Conservation (phyloP, 1,284 basidiomycete genomes). For the Rhizopogon hawkerae region DNA sequence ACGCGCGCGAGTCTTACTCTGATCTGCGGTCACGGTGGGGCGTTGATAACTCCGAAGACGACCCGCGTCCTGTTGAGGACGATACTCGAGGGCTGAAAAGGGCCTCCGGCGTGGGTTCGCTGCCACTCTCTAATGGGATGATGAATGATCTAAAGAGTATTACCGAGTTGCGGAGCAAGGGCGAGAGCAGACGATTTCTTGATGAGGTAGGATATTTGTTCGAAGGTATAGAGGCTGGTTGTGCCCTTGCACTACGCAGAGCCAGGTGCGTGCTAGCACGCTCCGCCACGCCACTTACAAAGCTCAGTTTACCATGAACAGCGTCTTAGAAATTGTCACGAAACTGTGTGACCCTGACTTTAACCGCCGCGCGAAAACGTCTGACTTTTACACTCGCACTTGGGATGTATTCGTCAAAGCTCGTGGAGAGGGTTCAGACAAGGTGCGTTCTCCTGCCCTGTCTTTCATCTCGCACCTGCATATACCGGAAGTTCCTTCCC, state of each 20-base stretch:
- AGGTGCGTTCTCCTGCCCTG: conserved; percentile 28
- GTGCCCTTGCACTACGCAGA: conserved; percentile 48
- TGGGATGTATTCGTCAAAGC: conserved; percentile 57
- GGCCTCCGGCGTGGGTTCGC: conserved; percentile 19
- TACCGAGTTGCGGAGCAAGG: conserved; percentile 67
- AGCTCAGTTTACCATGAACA: conserved; percentile 19
- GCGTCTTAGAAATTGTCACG: conserved; percentile 64
- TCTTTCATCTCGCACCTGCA: background rate
- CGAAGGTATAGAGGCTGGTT: conserved; percentile 56
- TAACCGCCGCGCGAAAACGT: conserved; percentile 60
- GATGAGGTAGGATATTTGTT: conserved; percentile 77
- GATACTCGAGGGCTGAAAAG: conserved; percentile 20
- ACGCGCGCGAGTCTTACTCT: conserved; percentile 61
- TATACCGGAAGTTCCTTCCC: conserved; percentile 8
- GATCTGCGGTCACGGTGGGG: conserved; percentile 64
- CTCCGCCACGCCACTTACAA: conserved; percentile 1
- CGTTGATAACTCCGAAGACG: conserved; percentile 66
- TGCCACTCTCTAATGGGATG: conserved; percentile 40
- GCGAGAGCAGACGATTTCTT: conserved; percentile 68
- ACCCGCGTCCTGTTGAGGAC: conserved; percentile 34
- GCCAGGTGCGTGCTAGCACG: conserved; percentile 41
- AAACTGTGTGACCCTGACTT: conserved; percentile 71
- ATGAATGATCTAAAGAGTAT: conserved; percentile 73
- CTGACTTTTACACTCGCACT: conserved; percentile 57
- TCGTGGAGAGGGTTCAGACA: conserved; percentile 53